Conservation (phyloP, 2,329 filamentous ascomycete species). For the Tetracladium maxilliforme region DNA sequence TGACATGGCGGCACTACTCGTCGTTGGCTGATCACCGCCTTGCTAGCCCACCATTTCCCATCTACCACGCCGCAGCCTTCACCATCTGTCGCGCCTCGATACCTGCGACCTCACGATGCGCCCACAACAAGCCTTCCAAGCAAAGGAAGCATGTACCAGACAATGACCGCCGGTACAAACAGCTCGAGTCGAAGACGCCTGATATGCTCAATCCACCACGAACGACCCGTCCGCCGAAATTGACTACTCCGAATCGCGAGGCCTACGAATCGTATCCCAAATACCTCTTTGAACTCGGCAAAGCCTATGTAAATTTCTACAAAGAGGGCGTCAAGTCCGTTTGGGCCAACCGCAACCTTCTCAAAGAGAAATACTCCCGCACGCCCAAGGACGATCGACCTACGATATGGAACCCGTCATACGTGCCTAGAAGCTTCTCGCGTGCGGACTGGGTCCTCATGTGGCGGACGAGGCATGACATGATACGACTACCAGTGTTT, state of each 20-base stretch:
- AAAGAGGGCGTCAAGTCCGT: slow-evolving; percentile 69
- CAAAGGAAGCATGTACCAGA: too few relatives aligned
- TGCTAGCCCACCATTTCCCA: too few relatives aligned
- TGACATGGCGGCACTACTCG: too few relatives aligned
- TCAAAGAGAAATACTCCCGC: slow-evolving; percentile 22
- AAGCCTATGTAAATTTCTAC: slow-evolving; percentile 75
- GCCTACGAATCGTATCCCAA: slow-evolving; percentile 17
- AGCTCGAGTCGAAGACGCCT: too few relatives aligned
- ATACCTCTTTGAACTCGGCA: slow-evolving; percentile 49
- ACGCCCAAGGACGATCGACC: slow-evolving; percentile 15
- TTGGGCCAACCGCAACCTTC: slow-evolving; percentile 45
- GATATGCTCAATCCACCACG: too few relatives aligned
- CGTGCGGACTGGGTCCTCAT: slow-evolving; percentile 60
- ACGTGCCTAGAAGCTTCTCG: slow-evolving; percentile 31
- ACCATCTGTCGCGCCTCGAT: too few relatives aligned
- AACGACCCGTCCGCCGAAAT: too few relatives aligned
- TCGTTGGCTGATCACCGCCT: too few relatives aligned
- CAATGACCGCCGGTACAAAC: too few relatives aligned
- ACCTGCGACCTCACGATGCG: too few relatives aligned
- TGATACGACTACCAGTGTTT: slow-evolving; percentile 68
- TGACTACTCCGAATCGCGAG: slow-evolving; percentile 6
- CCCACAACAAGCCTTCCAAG: too few relatives aligned
- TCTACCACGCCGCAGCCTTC: too few relatives aligned
- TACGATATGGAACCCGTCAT: slow-evolving; percentile 10
- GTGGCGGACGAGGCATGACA: slow-evolving; percentile 53